Percentiles rank a stretch among this genome's conserved stretches.
Conservation (phyloP, 2,329 filamentous ascomycete species). For the Cladophialophora yegresii region DNA sequence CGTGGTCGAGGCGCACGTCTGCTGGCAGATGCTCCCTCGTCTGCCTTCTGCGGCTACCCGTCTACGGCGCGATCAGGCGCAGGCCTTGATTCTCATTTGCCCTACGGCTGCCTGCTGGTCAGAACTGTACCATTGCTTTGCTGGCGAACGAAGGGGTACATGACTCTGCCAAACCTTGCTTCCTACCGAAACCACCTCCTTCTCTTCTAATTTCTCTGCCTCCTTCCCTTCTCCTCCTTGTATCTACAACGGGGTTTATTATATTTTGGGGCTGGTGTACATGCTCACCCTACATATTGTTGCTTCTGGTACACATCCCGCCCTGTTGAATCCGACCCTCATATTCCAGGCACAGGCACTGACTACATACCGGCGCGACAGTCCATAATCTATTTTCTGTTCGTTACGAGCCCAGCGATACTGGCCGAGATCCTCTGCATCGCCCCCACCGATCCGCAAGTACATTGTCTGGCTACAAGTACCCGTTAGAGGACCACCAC, state of each 20-base stretch:
- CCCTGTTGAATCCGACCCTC: background rate
- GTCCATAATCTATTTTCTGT: conserved; percentile 15
- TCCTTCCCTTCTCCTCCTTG: conserved; percentile 29
- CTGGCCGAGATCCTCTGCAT: background rate
- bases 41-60: conserved; percentile 32
- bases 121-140: conserved; percentile 36
- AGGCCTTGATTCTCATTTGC: conserved; percentile 34
- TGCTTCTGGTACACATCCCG: conserved; percentile 25
- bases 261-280: conserved; percentile 29
- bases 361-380: conserved; percentile 5
- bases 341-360: background rate
- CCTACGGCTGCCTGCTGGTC: conserved; percentile 40
- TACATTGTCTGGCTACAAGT: background rate
- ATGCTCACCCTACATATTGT: conserved; percentile 32
- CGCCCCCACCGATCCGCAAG: background rate
- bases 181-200: conserved; percentile 27
- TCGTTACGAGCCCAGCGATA: background rate
- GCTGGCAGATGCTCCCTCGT: conserved; percentile 34
- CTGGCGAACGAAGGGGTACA: conserved; percentile 38
- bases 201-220: conserved; percentile 33
- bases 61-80: conserved; percentile 28
- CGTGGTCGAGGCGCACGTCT: conserved; percentile 32
- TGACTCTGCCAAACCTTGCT: conserved; percentile 34
- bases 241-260: conserved; percentile 26
- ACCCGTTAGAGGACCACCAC: background rate